A percentile compares a stretch with the other conserved stretches of the same genome.
Evolutionary conservation across 2,329 filamentous ascomycete species (phyloP).

Genomic region (Calonectria hongkongensis): DNA sequence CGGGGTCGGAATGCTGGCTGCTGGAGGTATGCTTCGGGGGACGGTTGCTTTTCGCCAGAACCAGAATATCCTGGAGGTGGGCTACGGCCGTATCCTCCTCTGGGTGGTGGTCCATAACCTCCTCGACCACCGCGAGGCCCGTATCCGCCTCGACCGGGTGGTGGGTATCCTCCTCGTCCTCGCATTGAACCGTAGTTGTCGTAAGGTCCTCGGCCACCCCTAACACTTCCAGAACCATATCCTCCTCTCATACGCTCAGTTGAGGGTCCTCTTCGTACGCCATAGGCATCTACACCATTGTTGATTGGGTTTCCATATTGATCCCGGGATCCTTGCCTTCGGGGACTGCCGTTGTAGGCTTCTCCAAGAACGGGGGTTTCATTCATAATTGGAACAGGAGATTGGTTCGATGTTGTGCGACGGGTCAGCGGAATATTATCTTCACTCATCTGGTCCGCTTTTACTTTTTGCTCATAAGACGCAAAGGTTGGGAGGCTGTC

Average conservation of each 20-base stretch:
- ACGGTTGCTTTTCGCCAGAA: constrained; percentile 62
- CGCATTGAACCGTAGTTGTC: constrained; percentile 65
- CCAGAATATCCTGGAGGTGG: constrained; percentile 67
- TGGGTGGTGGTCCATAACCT: constrained; percentile 57
- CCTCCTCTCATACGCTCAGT: constrained; percentile 72
- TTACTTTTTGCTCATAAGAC: constrained; percentile 80
- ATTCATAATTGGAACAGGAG: constrained; percentile 66
- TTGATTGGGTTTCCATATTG: constrained; percentile 78
- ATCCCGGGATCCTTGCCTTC: constrained; percentile 70
- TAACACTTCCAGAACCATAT: constrained; percentile 66
- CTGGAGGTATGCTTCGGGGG: constrained; percentile 54
- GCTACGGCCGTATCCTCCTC: constrained; percentile 58
- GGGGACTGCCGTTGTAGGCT: constrained; percentile 58
- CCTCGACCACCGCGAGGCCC: constrained; percentile 62
- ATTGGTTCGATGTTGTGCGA: constrained; percentile 76
- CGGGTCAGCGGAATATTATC: constrained; percentile 83
- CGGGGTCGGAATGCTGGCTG: constrained; percentile 41
- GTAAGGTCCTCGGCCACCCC: constrained; percentile 67
- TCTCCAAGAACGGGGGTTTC: constrained; percentile 62
- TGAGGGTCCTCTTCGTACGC: constrained; percentile 67
- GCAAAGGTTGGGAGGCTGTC: constrained; percentile 75
- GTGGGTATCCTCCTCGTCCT: constrained; percentile 67
- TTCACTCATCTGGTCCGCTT: constrained; percentile 77
- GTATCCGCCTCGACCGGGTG: constrained; percentile 65
- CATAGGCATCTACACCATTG: constrained; percentile 67